Base-by-base conservation (phyloP, 768 basidiomycete genomes). In the Favolaschia claudopus region DNA sequence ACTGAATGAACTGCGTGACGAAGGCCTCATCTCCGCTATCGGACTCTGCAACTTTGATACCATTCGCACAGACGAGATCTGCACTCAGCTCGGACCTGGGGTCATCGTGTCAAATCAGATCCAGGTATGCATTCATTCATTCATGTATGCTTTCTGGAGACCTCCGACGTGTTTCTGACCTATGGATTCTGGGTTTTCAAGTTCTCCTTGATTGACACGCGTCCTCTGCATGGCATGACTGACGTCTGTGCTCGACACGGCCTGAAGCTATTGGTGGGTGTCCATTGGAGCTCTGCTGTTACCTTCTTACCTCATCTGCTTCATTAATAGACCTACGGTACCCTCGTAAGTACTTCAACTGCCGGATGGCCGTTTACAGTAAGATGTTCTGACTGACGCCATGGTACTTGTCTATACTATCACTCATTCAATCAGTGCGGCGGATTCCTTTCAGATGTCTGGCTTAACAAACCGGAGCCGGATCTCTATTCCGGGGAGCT, bases 1-100 rank as follows among this genome's bases (percentile, higher is more conserved):
- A 59, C 79, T 93, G 2, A 76, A 79, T 20, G 83, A 86, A 53
- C 73, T 93, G 17, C 84, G 82, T 65, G 63, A 72, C 3, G 83
- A 87, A 51, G 86, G 85, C 3, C 68, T 82, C 58, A 88, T 92
- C 62, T 74, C 79, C 22, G 81, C 87, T 9, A 80, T 94, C 25
- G 92, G 92, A 3, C 76, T 94, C 39, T 90, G 89, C 72, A 93
- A 94, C 70, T 94, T 94, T 62, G 92, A 93, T 71, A 72, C 90
- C 1, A 79, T 82, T 42, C 80, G 83, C 47, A 90, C 86, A 38
- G 88, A 91, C 68, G 90, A 93, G 72, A 92, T 93, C 47, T 94
- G 92, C 73, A 86, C 87, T 19, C 80, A 83, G 44, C 73, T 92
- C 20, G 90, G 89, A 8, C 84, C 85, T 2, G 89, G 88, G 6